A percentile compares a stretch with the other conserved stretches of the same genome.
These are phyloP conservation scores for Dipodascus geniculatus DNA, from an alignment of 805 yeast species.

Conservation along the genomic window DNA sequence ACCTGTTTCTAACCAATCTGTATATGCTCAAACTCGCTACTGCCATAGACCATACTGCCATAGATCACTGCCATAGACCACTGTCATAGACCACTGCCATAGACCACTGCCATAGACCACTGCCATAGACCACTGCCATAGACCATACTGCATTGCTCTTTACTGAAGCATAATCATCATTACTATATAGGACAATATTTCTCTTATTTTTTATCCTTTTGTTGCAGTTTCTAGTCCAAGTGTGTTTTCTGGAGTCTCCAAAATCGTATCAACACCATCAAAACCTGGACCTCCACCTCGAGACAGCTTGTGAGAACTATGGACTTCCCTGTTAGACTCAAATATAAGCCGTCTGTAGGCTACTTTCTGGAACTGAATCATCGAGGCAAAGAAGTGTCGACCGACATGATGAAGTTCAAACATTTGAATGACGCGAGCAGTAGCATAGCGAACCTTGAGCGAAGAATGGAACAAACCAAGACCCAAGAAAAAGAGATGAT, in stretches of 20 bases:
- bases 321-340: not conserved
- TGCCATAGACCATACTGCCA: no score
- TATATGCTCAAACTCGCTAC: no score
- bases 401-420: slow-evolving; percentile 22
- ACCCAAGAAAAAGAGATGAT: slow-evolving; percentile 19
- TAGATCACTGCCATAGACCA: no score
- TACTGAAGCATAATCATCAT: no score
- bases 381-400: slow-evolving; percentile 14
- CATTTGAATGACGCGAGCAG: slow-evolving; percentile 15
- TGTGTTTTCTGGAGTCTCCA: not conserved
- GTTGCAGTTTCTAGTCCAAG: not conserved
- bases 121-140: no score
- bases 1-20: no score
- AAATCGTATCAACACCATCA: slow-evolving; percentile 1
- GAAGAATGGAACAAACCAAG: slow-evolving; percentile 23
- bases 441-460: slow-evolving; percentile 14
- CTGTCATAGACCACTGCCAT: no score
- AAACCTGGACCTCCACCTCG: not conserved
- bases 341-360: slow-evolving; percentile 13
- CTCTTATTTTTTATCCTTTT: not conserved
- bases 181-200: not conserved
- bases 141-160: no score
- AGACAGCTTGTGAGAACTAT: not conserved
- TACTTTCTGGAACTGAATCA: slow-evolving; percentile 17
- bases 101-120: no score